Conservation (phyloP, 2,329 filamentous ascomycete genomes). For the Calonectria henricotiae region DNA sequence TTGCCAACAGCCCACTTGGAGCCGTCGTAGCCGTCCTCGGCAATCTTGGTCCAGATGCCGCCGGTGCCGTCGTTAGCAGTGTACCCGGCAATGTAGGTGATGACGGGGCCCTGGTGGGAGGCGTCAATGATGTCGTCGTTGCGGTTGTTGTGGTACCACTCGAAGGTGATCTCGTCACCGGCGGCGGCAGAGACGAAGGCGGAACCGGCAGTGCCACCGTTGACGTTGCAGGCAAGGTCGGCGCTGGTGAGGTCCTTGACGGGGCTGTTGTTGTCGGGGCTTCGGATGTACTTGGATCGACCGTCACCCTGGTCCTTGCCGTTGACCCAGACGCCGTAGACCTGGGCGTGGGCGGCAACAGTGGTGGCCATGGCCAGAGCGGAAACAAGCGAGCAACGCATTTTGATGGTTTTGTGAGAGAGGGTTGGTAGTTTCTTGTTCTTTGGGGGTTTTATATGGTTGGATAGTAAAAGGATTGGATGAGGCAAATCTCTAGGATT, state of each 20-base stretch:
- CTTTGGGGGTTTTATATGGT: conserved; percentile 20
- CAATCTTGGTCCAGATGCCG: conserved; percentile 68
- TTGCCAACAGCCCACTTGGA: conserved; percentile 63
- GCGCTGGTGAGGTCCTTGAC: conserved; percentile 64
- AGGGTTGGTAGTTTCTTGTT: conserved; percentile 26
- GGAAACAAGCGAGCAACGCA: conserved; percentile 57
- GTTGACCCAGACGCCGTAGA: conserved; percentile 67
- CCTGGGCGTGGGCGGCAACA: conserved; percentile 64
- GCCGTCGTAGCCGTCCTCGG: conserved; percentile 58
- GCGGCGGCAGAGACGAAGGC: conserved; percentile 63
- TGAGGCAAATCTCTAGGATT: conserved; percentile 45
- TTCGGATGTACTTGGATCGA: conserved; percentile 62
- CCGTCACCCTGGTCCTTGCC: conserved; percentile 63
- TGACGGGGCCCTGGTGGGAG: conserved; percentile 70
- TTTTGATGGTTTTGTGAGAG: conserved; percentile 48
- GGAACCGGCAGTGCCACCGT: conserved; percentile 57
- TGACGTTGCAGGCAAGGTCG: conserved; percentile 64
- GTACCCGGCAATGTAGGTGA: conserved; percentile 68
- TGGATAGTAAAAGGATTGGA: conserved; percentile 46
- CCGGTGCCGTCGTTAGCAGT: conserved; percentile 63
- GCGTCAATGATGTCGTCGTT: conserved; percentile 69
- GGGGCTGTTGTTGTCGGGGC: conserved; percentile 62
- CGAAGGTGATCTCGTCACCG: conserved; percentile 65
- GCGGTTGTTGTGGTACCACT: conserved; percentile 69
- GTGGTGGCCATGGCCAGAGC: conserved; percentile 59